Conservation (phyloP, 371 early-diverging fungal species). For the Zancudomyces culisetae region DNA sequence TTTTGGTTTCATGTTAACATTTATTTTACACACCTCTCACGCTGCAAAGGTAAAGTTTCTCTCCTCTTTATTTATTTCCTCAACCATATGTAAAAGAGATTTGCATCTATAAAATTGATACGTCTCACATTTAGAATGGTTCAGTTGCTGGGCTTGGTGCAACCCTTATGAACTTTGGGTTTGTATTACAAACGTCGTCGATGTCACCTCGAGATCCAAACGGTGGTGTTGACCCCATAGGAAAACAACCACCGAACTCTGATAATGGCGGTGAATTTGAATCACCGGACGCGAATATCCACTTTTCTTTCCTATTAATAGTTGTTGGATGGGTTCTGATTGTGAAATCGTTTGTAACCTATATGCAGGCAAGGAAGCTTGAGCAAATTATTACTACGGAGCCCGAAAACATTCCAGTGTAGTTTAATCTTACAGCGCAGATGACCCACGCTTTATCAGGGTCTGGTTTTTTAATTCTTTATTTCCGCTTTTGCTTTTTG, state of each 20-base stretch:
- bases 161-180: slow-evolving; percentile 25
- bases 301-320: slow-evolving; percentile 24
- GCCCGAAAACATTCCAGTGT: too few relatives aligned
- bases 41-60: slow-evolving; percentile 9
- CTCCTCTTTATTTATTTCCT: neutral
- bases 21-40: slow-evolving; percentile 24
- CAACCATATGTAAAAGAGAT: too few relatives aligned
- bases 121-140: slow-evolving; percentile 10
- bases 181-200: slow-evolving; percentile 20
- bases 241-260: neutral
- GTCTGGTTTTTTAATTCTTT: too few relatives aligned
- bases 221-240: neutral
- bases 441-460: too few relatives aligned
- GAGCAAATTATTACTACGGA: slow-evolving; percentile 25
- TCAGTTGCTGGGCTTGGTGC: slow-evolving; percentile 26
- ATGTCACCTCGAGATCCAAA: slow-evolving; percentile 1
- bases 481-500: too few relatives aligned
- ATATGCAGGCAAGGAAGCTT: slow-evolving; percentile 21
- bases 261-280: slow-evolving; percentile 3
- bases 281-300: slow-evolving; percentile 21
- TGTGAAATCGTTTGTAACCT: slow-evolving; percentile 20
- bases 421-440: too few relatives aligned
- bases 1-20: slow-evolving; percentile 27
- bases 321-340: slow-evolving; percentile 20
- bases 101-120: neutral